Conservation (phyloP, 768 basidiomycete species). For the Epithele typhae region DNA sequence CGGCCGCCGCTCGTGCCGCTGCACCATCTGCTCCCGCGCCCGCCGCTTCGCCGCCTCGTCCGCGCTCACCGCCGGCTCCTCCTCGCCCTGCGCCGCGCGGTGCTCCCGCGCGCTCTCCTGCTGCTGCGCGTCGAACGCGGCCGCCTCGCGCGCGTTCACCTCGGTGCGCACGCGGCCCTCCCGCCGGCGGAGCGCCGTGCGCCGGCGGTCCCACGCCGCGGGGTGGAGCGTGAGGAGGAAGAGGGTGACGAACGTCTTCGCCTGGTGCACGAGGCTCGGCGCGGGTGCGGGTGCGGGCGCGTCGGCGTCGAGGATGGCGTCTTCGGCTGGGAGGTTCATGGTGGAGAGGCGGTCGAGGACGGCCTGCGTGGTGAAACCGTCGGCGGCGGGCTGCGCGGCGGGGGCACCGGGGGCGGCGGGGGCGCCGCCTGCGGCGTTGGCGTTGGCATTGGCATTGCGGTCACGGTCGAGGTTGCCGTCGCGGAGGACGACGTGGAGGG, state of each 20-base stretch:
- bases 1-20: slow-evolving; percentile 48
- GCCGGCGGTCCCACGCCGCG: slow-evolving; percentile 68
- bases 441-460: slow-evolving; percentile 8
- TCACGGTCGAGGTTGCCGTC: slow-evolving; percentile 23
- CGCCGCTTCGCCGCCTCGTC: slow-evolving; percentile 25
- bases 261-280: slow-evolving; percentile 47
- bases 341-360: slow-evolving; percentile 51
- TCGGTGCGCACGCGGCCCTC: slow-evolving; percentile 69
- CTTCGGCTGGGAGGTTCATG: slow-evolving; percentile 54
- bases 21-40: slow-evolving; percentile 42
- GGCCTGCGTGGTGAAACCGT: not conserved
- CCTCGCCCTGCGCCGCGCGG: not conserved
- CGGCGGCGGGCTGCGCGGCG: not conserved
- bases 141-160: slow-evolving; percentile 37
- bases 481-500: slow-evolving; percentile 46
- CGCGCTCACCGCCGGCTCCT: slow-evolving; percentile 27
- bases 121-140: slow-evolving; percentile 3
- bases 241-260: slow-evolving; percentile 49
- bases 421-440: not conserved
- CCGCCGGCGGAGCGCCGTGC: slow-evolving; percentile 50
- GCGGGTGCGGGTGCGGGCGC: slow-evolving; percentile 23
- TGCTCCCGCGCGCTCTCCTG: slow-evolving; percentile 12
- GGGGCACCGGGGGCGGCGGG: not conserved
- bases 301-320: slow-evolving; percentile 39
- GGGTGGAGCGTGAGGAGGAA: slow-evolving; percentile 64